Percentiles rank a stretch among this genome's conserved stretches.
Conservation (phyloP, 257 asterid genomes). For the Solanum chilense region DNA sequence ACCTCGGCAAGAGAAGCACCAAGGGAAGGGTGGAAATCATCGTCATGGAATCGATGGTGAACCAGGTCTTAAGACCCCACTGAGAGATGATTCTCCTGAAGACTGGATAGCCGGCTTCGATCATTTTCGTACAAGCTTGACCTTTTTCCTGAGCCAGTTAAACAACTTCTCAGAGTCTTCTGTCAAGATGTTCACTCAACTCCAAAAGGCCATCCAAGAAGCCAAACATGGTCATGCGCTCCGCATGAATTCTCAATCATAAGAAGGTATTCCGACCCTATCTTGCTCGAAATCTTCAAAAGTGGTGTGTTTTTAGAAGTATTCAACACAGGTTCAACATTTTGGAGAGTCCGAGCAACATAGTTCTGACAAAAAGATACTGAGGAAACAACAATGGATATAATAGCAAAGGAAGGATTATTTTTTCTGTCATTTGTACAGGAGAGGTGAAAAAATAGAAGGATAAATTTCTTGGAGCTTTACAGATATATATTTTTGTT, state of each 20-base stretch:
- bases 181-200: slow-evolving; percentile 45
- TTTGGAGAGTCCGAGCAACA: neutral
- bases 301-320: neutral
- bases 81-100: slow-evolving; percentile 30
- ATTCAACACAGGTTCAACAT: neutral
- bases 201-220: slow-evolving; percentile 41
- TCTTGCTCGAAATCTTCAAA: neutral
- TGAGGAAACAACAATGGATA: neutral
- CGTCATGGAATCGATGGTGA: slow-evolving; percentile 9
- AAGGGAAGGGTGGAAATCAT: slow-evolving; percentile 26
- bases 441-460: neutral
- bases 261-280: neutral
- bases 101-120: slow-evolving; percentile 44
- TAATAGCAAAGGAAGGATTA: neutral
- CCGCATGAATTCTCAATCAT: slow-evolving; percentile 10
- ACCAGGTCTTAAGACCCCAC: slow-evolving; percentile 3
- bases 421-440: slow-evolving; percentile 1
- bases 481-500: neutral
- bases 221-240: slow-evolving; percentile 49
- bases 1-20: slow-evolving; percentile 78
- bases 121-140: slow-evolving; percentile 48
- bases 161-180: slow-evolving; percentile 56
- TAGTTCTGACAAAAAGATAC: neutral
- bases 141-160: slow-evolving; percentile 59
- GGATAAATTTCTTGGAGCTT: neutral